Percentiles rank a stretch among this genome's conserved stretches.
phyloP scores from a whole-genome alignment of 2,329 filamentous ascomycete genomes.

The Aureobasidium sp. region DNA sequence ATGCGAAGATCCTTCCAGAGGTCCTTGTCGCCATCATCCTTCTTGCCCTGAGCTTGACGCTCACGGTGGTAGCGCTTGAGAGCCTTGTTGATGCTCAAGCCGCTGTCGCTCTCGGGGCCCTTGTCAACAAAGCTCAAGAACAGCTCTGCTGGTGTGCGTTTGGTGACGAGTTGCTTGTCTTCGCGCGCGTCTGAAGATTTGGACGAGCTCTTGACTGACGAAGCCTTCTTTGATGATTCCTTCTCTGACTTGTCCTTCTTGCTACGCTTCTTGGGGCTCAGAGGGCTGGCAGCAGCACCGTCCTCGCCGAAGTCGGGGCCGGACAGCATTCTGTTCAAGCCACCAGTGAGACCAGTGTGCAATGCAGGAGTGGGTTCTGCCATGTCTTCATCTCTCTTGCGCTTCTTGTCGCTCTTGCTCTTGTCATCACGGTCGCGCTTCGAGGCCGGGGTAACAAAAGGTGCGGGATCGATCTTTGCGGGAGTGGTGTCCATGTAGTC shows the following conservation, averaged over 20 bases:
- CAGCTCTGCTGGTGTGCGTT: slow-evolving; percentile 51
- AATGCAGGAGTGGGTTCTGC: slow-evolving; percentile 63
- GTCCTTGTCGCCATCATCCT: slow-evolving; percentile 71
- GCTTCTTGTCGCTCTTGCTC: slow-evolving; percentile 70
- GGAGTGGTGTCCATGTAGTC: slow-evolving; percentile 61
- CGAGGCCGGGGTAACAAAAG: slow-evolving; percentile 35
- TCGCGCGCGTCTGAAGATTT: slow-evolving; percentile 22
- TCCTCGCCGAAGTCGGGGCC: slow-evolving; percentile 38
- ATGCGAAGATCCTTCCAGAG: slow-evolving; percentile 74
- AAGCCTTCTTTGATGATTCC: slow-evolving; percentile 25
- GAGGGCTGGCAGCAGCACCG: slow-evolving; percentile 51
- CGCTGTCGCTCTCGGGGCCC: slow-evolving; percentile 74
- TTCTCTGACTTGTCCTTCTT: slow-evolving; percentile 21
- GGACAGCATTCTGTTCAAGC: slow-evolving; percentile 66
- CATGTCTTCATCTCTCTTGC: slow-evolving; percentile 75
- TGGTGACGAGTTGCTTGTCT: slow-evolving; percentile 50
- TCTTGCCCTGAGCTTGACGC: slow-evolving; percentile 36
- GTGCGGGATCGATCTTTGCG: slow-evolving; percentile 25
- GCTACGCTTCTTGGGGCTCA: slow-evolving; percentile 45
- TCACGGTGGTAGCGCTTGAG: slow-evolving; percentile 86
- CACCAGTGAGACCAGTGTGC: slow-evolving; percentile 83
- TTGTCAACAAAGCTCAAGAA: slow-evolving; percentile 81
- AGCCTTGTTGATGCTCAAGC: slow-evolving; percentile 85
- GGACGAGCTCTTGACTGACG: slow-evolving; percentile 22
- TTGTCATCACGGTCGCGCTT: slow-evolving; percentile 39